Evolutionary conservation across 139 green algal genomes (phyloP).

Genomic region (Coccomyxa sp.): DNA sequence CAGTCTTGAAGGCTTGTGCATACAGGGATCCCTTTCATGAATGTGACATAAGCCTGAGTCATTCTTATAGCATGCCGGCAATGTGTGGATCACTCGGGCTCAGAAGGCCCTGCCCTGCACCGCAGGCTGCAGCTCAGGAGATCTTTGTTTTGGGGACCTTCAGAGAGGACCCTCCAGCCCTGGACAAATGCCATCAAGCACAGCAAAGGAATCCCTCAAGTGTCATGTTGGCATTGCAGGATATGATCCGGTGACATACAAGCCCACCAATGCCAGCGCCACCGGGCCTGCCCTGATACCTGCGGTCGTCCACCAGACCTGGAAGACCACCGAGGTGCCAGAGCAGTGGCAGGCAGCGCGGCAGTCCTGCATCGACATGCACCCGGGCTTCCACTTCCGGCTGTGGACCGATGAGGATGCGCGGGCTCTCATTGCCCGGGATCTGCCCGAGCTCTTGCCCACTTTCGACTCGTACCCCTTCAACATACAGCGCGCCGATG

Average conservation of each 20-base stretch:
- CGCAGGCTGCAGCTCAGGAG: too few relatives aligned
- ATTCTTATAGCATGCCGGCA: too few relatives aligned
- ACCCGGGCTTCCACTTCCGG: constrained; percentile 44
- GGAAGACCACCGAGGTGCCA: constrained; percentile 36
- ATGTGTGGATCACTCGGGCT: too few relatives aligned
- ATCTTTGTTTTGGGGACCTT: too few relatives aligned
- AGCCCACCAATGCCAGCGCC: neutral
- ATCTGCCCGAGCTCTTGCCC: constrained; percentile 41
- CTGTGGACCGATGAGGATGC: constrained; percentile 48
- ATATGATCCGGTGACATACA: neutral
- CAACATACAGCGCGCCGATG: constrained; percentile 49
- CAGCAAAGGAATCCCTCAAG: neutral
- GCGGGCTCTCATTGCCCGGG: constrained; percentile 30
- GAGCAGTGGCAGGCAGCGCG: constrained; percentile 35
- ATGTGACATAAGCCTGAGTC: too few relatives aligned
- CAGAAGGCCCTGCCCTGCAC: too few relatives aligned
- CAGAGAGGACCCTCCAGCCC: neutral
- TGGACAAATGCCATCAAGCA: neutral
- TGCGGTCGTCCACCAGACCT: constrained; percentile 55
- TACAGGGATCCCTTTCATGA: too few relatives aligned
- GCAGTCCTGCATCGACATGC: constrained; percentile 37
- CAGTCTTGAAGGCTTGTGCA: too few relatives aligned
- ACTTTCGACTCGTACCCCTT: constrained; percentile 45
- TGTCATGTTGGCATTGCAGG: neutral
- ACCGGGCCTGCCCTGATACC: constrained; percentile 17